Base-by-base conservation (phyloP, 2,329 filamentous ascomycete genomes). In the Trichophyton rubrum region DNA sequence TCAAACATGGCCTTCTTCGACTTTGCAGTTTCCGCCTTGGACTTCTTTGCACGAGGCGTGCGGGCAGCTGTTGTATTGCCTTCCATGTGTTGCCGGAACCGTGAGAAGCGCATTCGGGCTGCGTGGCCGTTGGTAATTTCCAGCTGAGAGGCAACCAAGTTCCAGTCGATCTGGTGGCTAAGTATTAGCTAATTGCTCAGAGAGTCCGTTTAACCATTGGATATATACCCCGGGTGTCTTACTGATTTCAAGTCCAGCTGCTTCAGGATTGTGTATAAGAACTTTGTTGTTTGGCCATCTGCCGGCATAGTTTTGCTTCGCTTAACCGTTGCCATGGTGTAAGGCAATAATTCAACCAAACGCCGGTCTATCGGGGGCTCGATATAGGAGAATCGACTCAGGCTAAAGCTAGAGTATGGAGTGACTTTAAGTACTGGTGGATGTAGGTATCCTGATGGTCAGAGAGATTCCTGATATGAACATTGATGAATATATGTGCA, bases 111-210 rank as follows among this genome's bases (percentile, higher is more conserved):
- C 80, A 82, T 82, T 43, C 80, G 77, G 13, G 80, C 80, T 2
- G 80, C 80, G 65, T 82, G 80, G 41, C 79, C 80, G 59, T 82
- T 82, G 40, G 78, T 79, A 59, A 82, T 80, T 51, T 77, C 76
- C 11, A 79, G 69, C 55, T 79, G 70, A 2, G 68, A 69, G 13
- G 80, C 80, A 15, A 82, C 78, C 43, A 72, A 67, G 56, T 75
- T 76, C 80, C 80, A 82, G 64, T 82, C 77, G 63, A 82, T 75
- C 79, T 81, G 61, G 59, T 15, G 9, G 30, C 4, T 1, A 53
- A 5, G 27, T 27, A n/a, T 56, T 56, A 59, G 56, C 20, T 22
- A 13, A 13, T 15, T 27, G 35, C 41, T 33, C 58, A 38, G 33
- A 11, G 8, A 38, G 9, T 13, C 33, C 11, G 2, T 13, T 3